These are phyloP conservation scores for Aegilops umbellulata DNA, from an alignment of 176 grass and related monocot genomes.

Conservation along the genomic window DNA sequence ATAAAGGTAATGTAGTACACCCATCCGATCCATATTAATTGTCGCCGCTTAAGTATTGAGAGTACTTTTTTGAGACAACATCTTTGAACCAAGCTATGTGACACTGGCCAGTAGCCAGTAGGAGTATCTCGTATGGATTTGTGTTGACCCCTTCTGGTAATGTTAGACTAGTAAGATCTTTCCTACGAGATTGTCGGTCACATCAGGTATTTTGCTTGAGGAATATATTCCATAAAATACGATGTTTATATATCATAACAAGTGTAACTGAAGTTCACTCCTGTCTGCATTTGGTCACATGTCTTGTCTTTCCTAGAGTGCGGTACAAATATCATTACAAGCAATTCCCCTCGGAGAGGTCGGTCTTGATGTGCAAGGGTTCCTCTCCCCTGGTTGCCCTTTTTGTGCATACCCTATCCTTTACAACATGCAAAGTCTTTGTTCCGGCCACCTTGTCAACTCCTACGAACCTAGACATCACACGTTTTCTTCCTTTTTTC, in stretches of 20 bases:
- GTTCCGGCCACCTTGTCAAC: background rate
- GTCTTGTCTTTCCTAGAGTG: too few relatives aligned
- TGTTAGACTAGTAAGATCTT: background rate
- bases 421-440: background rate
- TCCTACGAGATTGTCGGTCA: background rate
- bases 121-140: background rate
- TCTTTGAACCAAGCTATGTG: background rate
- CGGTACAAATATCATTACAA: too few relatives aligned
- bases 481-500: background rate
- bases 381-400: constrained; percentile 27
- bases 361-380: constrained; percentile 20
- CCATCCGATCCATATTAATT: too few relatives aligned
- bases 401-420: constrained; percentile 11
- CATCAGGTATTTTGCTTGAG: too few relatives aligned
- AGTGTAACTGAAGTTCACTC: too few relatives aligned
- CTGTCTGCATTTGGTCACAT: too few relatives aligned
- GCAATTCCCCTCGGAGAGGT: background rate
- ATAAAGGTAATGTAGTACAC: too few relatives aligned
- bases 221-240: too few relatives aligned
- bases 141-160: background rate
- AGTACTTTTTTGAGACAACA: too few relatives aligned
- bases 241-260: too few relatives aligned
- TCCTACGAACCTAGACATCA: constrained; percentile 4
- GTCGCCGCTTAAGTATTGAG: too few relatives aligned
- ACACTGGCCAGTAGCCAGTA: background rate